These are phyloP conservation scores for Mortierella claussenii DNA, from an alignment of 192 early-diverging fungal genomes.

Conservation along the genomic window DNA sequence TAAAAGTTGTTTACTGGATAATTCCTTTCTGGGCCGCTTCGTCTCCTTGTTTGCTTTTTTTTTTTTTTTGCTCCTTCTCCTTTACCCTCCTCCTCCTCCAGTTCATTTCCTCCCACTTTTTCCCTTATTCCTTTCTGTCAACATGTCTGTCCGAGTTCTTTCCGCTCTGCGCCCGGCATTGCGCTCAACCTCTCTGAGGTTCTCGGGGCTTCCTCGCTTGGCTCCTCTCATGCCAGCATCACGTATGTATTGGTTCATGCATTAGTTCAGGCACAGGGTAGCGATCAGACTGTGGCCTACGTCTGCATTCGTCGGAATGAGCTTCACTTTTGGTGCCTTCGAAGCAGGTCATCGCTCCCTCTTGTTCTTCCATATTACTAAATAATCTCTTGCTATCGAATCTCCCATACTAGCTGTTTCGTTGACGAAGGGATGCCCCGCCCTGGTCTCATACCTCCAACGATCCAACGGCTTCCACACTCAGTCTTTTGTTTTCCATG, in stretches of 20 bases:
- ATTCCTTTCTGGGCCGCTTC: too few species aligned
- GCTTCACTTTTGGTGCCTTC: not conserved
- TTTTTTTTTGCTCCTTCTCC: not conserved
- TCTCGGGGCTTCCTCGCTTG: slow-evolving; percentile 6
- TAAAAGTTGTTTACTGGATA: too few species aligned
- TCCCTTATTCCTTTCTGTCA: not conserved
- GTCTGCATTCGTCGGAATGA: not conserved
- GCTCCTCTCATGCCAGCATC: slow-evolving; percentile 8
- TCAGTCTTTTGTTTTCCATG: slow-evolving; percentile 10
- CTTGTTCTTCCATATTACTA: not conserved
- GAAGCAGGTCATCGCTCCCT: not conserved
- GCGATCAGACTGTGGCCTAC: not conserved
- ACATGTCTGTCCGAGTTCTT: slow-evolving; percentile 25
- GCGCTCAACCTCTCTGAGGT: slow-evolving; percentile 10
- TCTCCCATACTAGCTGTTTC: slow-evolving; percentile 7
- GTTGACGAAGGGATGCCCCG: slow-evolving; percentile 26
- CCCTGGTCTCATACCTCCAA: slow-evolving; percentile 33
- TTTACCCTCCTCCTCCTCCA: not conserved
- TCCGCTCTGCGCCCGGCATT: slow-evolving; percentile 34
- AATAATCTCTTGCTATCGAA: not conserved
- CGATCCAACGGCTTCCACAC: slow-evolving; percentile 30
- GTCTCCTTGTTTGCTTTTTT: too few species aligned
- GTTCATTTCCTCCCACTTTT: not conserved
- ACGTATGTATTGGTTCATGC: slow-evolving; percentile 5
- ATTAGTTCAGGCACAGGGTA: not conserved